Evolutionary conservation across 495 filamentous ascomycete genomes (phyloP).

Genomic region (Annulohypoxylon stygium): DNA sequence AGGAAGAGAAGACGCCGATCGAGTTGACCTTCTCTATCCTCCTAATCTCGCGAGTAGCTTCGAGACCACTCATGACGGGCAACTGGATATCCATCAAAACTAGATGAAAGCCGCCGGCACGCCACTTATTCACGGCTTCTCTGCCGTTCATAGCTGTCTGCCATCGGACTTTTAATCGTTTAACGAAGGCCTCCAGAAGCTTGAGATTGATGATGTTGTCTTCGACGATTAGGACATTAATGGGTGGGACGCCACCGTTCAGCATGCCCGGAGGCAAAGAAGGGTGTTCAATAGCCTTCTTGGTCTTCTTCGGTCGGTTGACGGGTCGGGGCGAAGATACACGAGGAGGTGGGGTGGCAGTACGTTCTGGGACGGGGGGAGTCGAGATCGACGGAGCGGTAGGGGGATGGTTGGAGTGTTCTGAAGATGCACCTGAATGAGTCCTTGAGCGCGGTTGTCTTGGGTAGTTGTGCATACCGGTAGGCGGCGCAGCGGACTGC

Average conservation of each 20-base stretch:
- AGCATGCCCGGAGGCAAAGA: slow-evolving; percentile 74
- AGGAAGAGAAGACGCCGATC: slow-evolving; percentile 83
- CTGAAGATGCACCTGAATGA: slow-evolving; percentile 66
- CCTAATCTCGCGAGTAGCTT: slow-evolving; percentile 97
- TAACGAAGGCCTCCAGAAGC: slow-evolving; percentile 95
- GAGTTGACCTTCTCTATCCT: slow-evolving; percentile 88
- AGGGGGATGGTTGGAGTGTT: slow-evolving; percentile 54
- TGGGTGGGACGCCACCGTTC: slow-evolving; percentile 89
- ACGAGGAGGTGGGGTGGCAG: slow-evolving; percentile 69
- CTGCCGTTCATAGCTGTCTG: slow-evolving; percentile 94
- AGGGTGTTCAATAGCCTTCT: slow-evolving; percentile 64
- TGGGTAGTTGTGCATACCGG: slow-evolving; percentile 56
- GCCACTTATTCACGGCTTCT: slow-evolving; percentile 94
- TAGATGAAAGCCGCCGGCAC: slow-evolving; percentile 92
- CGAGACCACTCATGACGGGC: slow-evolving; percentile 95
- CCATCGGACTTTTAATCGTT: slow-evolving; percentile 97
- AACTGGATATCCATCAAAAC: slow-evolving; percentile 99
- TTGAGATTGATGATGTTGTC: slow-evolving; percentile 98
- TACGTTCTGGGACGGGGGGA: slow-evolving; percentile 49
- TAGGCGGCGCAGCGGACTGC: slow-evolving; percentile 48
- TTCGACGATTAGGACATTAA: slow-evolving; percentile 97
- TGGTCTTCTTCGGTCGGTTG: slow-evolving; percentile 64
- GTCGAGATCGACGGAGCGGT: slow-evolving; percentile 49
- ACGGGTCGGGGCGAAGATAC: slow-evolving; percentile 69
- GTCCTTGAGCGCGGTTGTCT: slow-evolving; percentile 58